A percentile compares a stretch with the other conserved stretches of the same genome.
Conservation (phyloP, 371 early-diverging fungal species). For the Mucor mucedo region DNA sequence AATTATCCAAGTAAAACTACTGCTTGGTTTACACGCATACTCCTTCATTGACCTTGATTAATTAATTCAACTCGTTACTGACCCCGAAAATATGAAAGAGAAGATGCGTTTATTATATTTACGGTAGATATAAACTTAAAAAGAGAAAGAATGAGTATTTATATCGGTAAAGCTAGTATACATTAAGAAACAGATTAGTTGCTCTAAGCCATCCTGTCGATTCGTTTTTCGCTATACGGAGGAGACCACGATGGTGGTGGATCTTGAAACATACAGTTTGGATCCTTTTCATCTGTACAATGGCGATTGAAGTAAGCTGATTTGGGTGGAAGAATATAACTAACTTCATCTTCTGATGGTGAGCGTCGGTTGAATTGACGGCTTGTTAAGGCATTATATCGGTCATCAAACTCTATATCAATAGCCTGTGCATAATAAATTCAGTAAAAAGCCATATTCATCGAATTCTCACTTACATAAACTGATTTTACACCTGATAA, state of each 20-base stretch:
- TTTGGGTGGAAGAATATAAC: conserved; percentile 18
- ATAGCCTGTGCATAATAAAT: conserved; percentile 29
- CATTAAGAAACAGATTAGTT: neutral
- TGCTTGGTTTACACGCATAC: too few species aligned
- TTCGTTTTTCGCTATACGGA: conserved; percentile 17
- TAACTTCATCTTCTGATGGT: conserved; percentile 16
- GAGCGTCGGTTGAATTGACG: conserved; percentile 25
- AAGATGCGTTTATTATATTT: too few species aligned
- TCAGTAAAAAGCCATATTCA: neutral
- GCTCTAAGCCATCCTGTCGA: conserved; percentile 1
- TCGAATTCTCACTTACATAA: conserved; percentile 18
- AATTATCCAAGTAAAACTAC: too few species aligned
- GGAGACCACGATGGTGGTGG: conserved; percentile 22
- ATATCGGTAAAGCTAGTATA: neutral
- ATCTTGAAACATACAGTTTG: conserved; percentile 19
- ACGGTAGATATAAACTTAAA: too few species aligned
- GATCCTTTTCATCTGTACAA: conserved; percentile 16
- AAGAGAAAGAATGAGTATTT: too few species aligned
- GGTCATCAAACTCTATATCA: conserved; percentile 43
- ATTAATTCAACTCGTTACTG: too few species aligned
- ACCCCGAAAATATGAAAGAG: too few species aligned
- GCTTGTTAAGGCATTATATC: conserved; percentile 40
- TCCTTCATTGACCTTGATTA: too few species aligned
- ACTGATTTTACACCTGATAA: conserved; percentile 10
- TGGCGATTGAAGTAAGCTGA: conserved; percentile 13